Evolutionary conservation across 208 protist species (phyloP), one percentile per base, ranked within the genome.

Genomic region (Entamoeba histolytica): DNA sequence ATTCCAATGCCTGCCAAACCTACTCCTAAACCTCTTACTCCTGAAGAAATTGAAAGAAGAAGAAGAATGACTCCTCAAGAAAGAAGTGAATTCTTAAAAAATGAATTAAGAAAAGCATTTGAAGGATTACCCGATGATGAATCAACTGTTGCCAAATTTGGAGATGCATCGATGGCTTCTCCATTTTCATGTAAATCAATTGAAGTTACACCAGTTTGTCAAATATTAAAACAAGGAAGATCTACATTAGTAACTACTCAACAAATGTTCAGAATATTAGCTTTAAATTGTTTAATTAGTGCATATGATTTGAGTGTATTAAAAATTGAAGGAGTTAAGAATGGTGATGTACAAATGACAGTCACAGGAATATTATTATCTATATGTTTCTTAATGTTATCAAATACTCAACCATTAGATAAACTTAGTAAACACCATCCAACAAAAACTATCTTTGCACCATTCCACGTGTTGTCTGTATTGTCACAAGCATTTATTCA

Each of bases 181-280:
- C 97, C 97, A n/a, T 98, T 98, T 94, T 98, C 97, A 4, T 96
- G 95, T 35, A 96, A 95, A 35, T 31, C 23, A 0, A n/a, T 39
- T 50, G 23, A n/a, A 8, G 0, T 94, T 5, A 23, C 6, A 28
- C 8, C 61, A 49, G 17, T 94, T 12, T 4, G 0, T 19, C 3
- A 69, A 23, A 1, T 94, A 4, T 49, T 93, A 12, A 51, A 23
- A 91, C 92, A 93, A 92, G 94, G 94, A 8, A 50, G 98, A 92
- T 98, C 97, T 91, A 99, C 98, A 49, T 96, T 99, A 3, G 97
- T 99, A 14, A 99, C 98, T 15, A 99, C 98, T 49, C 96, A 99
- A 92, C 98, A 99, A 96, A 99, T 99, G 97, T 99, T 98, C 96
- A 98, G 98, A 94, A 99, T 99, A 92, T 96, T 99, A 19, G 98